Base-by-base conservation (phyloP, 2,329 filamentous ascomycete species). In the Aureobasidium subglaciale region DNA sequence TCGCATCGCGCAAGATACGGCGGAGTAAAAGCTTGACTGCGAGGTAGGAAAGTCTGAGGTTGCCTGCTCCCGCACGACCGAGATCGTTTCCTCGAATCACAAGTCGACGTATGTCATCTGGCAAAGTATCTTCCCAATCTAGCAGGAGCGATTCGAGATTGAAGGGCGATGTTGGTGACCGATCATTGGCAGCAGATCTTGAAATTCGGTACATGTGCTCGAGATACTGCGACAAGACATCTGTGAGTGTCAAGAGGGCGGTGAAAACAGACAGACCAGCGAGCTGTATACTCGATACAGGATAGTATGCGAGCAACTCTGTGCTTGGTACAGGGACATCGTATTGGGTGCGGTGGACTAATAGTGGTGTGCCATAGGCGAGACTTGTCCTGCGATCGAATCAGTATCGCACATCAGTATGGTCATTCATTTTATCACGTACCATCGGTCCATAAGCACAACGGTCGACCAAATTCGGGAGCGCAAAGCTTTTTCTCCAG, bases 401-500 rank as follows among this genome's bases (percentile, higher is more conserved):
- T 42, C 40, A 42, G 40, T 27, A n/a, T 27, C 2, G 4, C 4
- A 9, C 5, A 42, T 25, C 13, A 42, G 16, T 2, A 4, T 27
- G 15, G 4, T 16, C 5, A 6, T 16, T 25, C 13, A 5, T 42
- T 13, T 1, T 16, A 7, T 6, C 13, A 40, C 57, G 27, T 29
- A 75, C 73, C 79, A 82, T 37, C 77, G 73, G 63, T 82, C 79
- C 58, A 79, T 78, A 34, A 82, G 77, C 2, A 81, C 68, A 2
- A 81, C 75, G 4, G 75, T 78, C 78, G 79, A 82, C 77, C 79
- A 82, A 3, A 80, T 64, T 2, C 77, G 74, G 20, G 77, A 75
- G 7, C 79, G 71, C n/a, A 78, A 66, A 10, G 73, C 70, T 60
- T 79, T 81, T 58, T 82, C 78, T 35, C 70, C 67, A 1, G 70